phyloP scores from a whole-genome alignment of 129 eudicot genomes.

The Oenanthe sinensis region DNA sequence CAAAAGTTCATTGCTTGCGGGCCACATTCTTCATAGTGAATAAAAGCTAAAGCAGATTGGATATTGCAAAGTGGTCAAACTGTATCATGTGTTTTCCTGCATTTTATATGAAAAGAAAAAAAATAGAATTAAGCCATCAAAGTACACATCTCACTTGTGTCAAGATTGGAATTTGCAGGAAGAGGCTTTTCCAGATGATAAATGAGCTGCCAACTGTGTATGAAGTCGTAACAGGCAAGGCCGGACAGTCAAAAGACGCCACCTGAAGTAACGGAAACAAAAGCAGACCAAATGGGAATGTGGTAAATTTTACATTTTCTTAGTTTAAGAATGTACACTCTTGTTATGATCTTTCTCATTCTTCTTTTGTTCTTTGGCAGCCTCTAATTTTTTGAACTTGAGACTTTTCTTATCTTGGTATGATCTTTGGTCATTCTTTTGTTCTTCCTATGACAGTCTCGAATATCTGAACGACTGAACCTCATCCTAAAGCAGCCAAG shows the following conservation, averaged over 20 bases:
- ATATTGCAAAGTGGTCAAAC: not conserved
- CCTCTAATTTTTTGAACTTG: slow-evolving; percentile 18
- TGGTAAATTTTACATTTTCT: slow-evolving; percentile 15
- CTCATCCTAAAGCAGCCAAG: slow-evolving; percentile 25
- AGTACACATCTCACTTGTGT: slow-evolving; percentile 5
- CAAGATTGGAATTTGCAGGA: slow-evolving; percentile 30
- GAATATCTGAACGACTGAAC: slow-evolving; percentile 32
- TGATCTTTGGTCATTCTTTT: not conserved
- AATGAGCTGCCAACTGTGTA: slow-evolving; percentile 65
- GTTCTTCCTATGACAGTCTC: slow-evolving; percentile 22
- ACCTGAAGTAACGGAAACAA: slow-evolving; percentile 37
- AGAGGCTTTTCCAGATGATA: slow-evolving; percentile 72
- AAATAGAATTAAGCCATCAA: not conserved
- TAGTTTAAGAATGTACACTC: not conserved
- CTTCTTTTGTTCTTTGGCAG: slow-evolving; percentile 14
- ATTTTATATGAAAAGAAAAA: not conserved
- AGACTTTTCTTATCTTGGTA: not conserved
- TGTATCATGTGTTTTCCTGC: not conserved
- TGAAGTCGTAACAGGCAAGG: slow-evolving; percentile 48
- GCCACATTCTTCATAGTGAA: not conserved
- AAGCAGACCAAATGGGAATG: slow-evolving; percentile 43
- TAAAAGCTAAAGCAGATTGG: not conserved
- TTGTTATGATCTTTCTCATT: not conserved
- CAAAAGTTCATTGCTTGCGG: not conserved
- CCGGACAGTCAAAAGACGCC: slow-evolving; percentile 34